Evolutionary conservation across 768 basidiomycete genomes (phyloP).

Genomic region (Suillus spraguei): DNA sequence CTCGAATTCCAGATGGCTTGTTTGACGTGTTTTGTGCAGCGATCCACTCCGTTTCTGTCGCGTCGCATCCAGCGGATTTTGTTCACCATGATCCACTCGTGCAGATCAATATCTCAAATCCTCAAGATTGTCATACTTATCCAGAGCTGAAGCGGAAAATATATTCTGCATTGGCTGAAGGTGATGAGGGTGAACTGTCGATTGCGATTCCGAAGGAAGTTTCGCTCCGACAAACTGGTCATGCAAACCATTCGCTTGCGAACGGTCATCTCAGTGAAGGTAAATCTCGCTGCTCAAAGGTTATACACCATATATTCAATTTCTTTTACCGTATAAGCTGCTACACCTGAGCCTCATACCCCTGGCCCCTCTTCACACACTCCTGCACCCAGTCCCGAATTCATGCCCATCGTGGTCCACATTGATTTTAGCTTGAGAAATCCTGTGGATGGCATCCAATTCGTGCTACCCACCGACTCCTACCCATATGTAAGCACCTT

Average conservation of each 20-base stretch:
- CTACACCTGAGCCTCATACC: constrained; percentile 84
- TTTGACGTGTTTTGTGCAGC: constrained; percentile 44
- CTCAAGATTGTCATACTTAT: constrained; percentile 83
- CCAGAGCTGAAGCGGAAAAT: constrained; percentile 92
- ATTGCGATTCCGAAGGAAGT: constrained; percentile 83
- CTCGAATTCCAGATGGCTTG: constrained; percentile 19
- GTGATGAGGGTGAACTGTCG: constrained; percentile 93
- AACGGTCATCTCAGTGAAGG: constrained; percentile 59
- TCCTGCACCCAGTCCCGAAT: constrained; percentile 56
- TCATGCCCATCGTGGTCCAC: constrained; percentile 71
- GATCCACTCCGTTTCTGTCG: constrained; percentile 74
- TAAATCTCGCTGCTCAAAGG: constrained; percentile 28
- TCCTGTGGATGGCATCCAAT: constrained; percentile 84
- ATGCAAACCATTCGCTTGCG: constrained; percentile 36
- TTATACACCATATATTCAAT: constrained; percentile 13
- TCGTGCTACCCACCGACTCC: constrained; percentile 78
- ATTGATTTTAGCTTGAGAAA: constrained; percentile 83
- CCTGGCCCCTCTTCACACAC: constrained; percentile 44
- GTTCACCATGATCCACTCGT: constrained; percentile 75
- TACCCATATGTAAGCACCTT: constrained; percentile 74
- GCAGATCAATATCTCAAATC: constrained; percentile 64
- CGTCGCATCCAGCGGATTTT: constrained; percentile 74
- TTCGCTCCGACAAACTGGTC: constrained; percentile 60
- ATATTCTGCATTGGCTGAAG: constrained; percentile 88
- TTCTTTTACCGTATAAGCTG: constrained; percentile 41